Base-by-base conservation (phyloP, 2,329 filamentous ascomycete species). In the Moelleriella libera region DNA sequence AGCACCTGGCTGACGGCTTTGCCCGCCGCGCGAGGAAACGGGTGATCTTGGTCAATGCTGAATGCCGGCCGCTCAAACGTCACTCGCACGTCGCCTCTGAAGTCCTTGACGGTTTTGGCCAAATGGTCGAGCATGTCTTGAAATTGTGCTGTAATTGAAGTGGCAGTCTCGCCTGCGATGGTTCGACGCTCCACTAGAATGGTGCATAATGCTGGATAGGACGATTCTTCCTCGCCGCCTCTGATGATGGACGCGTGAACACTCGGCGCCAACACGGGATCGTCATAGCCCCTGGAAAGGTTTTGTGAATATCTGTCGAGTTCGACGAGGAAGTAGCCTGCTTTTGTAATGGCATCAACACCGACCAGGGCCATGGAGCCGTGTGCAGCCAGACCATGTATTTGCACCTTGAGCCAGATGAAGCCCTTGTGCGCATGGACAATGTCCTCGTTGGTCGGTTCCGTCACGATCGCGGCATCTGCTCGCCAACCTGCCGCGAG, bases 401-500 rank as follows among this genome's bases (percentile, higher is more conserved):
- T 57, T 29, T 64, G 61, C 2, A 72, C 63, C 46, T 72, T 63
- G 1, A 70, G 48, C 65, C 67, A 69, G 5, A 67, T 58, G 42
- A 75, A 77, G 0, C 73, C 74, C 47, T 75, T 74, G 52, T 77
- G 74, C 0, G 67, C 65, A 28, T 66, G 62, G 7, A 63, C 53
- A 5, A 75, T 64, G 1, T 62, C 60, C 4, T 68, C 55, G 43
- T 61, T 57, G 0, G 70, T 75, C 0, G 73, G 69, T 48, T 76
- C 73, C 1, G 59, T 63, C 2, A 77, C 64, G 1, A 78, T 58
- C 5, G 74, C 74, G 0, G 60, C 73, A 47, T 77, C 72, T 1
- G 74, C 71, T 31, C 61, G 61, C 74, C 73, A 78, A 1, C 74
- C 74, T 2, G 71, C 70, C 9, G 59, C 60, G 1, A 78, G 55